Base-by-base conservation (phyloP, 2,329 filamentous ascomycete species). In the Lithohypha guttulata region DNA sequence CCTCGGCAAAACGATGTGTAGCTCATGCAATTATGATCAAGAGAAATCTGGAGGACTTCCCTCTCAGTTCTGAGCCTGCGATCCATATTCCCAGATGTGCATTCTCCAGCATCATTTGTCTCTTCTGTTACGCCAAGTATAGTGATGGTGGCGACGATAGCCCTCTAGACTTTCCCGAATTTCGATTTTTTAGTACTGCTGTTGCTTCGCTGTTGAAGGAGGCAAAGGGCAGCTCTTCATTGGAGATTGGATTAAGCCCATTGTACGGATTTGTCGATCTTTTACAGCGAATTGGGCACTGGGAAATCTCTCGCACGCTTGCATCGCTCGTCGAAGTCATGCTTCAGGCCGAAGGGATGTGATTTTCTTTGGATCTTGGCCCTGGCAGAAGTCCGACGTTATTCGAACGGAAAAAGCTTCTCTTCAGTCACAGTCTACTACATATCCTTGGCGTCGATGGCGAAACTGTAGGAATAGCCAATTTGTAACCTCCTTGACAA, bases 231-330 rank as follows among this genome's bases (percentile, higher is more conserved):
- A 39, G 38, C 32, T 25, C 23, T 25, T 25, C 51, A 18, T 43
- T 39, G 2, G 39, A 49, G 21, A 45, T 48, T 4, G 51, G 54
- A 34, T 38, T 51, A 13, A 49, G 53, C 30, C 49, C 53, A 13
- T 31, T 56, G 5, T 51, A 52, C 34, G 50, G 49, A 3, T 34
- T 54, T 34, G 49, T 51, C 17, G 52, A 54, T 26, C 40, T 54
- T 10, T 42, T 55, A 19, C 46, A 50, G 19, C 47, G 53, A 2
- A 50, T 52, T 27, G 52, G 52, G 1, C 47, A 53, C 26, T 55
- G 53, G 53, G 51, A 46, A 19, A 55, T 55, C 34, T 54, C 53
- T 2, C 42, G 49, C 18, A 43, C 47, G 18, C 55, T 55, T 46
- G 48, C 53, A 1, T 42, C 41, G 15, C 50, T 53, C 6, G 42